Conservation (phyloP, 2,329 filamentous ascomycete genomes). For the Cadophora luteo-olivacea region DNA sequence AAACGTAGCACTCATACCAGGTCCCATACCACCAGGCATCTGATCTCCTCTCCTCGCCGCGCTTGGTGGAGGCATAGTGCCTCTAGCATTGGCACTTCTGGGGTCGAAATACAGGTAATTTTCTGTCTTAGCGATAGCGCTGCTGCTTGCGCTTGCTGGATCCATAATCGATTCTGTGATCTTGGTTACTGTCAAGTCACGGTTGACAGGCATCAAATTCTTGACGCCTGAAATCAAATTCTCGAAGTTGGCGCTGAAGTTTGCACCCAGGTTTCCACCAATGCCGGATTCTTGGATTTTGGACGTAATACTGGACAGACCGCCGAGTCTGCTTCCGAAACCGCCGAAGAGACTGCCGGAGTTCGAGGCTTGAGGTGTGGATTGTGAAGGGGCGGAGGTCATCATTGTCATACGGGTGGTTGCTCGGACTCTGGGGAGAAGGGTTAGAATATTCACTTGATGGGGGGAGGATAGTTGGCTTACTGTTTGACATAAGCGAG, state of each 20-base stretch:
- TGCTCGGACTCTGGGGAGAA: constrained; percentile 72
- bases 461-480: constrained; percentile 42
- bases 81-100: constrained; percentile 88
- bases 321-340: constrained; percentile 71
- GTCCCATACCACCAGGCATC: constrained; percentile 54
- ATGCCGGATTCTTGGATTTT: constrained; percentile 90
- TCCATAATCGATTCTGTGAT: constrained; percentile 99
- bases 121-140: constrained; percentile 94
- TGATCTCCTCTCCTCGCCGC: constrained; percentile 54
- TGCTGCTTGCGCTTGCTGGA: constrained; percentile 84
- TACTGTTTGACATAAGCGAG: constrained; percentile 87
- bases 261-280: constrained; percentile 46
- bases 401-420: constrained; percentile 99
- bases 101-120: constrained; percentile 98
- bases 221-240: constrained; percentile 95
- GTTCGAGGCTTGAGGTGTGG: constrained; percentile 61
- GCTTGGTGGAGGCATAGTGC: constrained; percentile 85
- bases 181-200: constrained; percentile 95
- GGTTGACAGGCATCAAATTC: constrained; percentile 95
- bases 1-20: constrained; percentile 82
- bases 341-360: constrained; percentile 88
- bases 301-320: constrained; percentile 91
- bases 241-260: constrained; percentile 75
- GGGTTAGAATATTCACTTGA: constrained; percentile 30
- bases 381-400: constrained; percentile 73